phyloP scores from a whole-genome alignment of 371 early-diverging fungal species.

The Syncephalastrum racemosum region DNA sequence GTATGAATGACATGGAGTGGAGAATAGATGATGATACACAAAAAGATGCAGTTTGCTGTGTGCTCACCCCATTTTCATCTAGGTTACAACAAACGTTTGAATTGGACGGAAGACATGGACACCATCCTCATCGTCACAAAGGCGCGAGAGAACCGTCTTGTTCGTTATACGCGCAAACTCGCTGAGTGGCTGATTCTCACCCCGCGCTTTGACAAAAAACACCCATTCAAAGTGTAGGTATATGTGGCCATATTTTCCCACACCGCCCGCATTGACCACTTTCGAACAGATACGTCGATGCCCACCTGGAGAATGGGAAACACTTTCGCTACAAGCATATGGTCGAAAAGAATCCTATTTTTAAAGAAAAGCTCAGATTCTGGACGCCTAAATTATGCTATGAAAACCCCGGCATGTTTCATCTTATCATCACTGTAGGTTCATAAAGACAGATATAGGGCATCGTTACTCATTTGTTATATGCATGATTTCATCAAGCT shows the following conservation, averaged over 20 bases:
- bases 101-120: slow-evolving; percentile 56
- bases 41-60: no score
- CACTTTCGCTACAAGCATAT: slow-evolving; percentile 55
- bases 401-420: slow-evolving; percentile 63
- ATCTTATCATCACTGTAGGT: slow-evolving; percentile 71
- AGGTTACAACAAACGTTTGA: no score
- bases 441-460: background rate
- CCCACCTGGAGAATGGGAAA: slow-evolving; percentile 51
- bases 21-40: background rate
- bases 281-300: slow-evolving; percentile 59
- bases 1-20: no score
- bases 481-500: slow-evolving; percentile 35
- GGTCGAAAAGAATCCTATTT: slow-evolving; percentile 38
- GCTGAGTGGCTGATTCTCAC: slow-evolving; percentile 73
- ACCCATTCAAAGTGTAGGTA: slow-evolving; percentile 65
- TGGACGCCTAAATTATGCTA: slow-evolving; percentile 80
- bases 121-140: slow-evolving; percentile 83
- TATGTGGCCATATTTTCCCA: slow-evolving; percentile 4
- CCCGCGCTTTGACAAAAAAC: slow-evolving; percentile 42
- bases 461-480: background rate
- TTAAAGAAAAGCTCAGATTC: slow-evolving; percentile 55
- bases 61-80: no score
- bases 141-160: slow-evolving; percentile 71
- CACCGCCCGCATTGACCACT: background rate
- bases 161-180: slow-evolving; percentile 73